Percentiles rank a stretch among this genome's conserved stretches.
These are phyloP conservation scores for Pythium myriotylum DNA, from an alignment of 352 stramenopile species.

Conservation along the genomic window DNA sequence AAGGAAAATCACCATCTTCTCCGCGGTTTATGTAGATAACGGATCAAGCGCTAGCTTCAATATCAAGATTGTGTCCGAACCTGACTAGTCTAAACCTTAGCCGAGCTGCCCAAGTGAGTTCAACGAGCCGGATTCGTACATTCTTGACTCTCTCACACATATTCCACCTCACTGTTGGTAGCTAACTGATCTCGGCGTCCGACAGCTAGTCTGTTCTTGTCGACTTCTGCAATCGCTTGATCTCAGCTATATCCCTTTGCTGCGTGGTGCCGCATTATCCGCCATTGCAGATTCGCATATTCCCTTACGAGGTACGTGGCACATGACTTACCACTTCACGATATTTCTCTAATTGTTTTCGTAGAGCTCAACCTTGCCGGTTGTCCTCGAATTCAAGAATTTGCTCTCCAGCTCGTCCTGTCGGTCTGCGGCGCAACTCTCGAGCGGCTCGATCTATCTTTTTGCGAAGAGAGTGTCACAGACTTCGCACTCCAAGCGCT, in stretches of 20 bases:
- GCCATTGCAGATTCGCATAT: slow-evolving; percentile 57
- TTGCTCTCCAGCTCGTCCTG: slow-evolving; percentile 83
- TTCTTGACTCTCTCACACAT: too few relatives aligned
- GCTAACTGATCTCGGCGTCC: slow-evolving; percentile 63
- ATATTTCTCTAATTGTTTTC: neutral
- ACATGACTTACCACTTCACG: neutral
- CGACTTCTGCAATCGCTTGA: slow-evolving; percentile 54
- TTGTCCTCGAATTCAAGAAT: slow-evolving; percentile 75
- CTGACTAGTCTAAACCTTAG: slow-evolving; percentile 50
- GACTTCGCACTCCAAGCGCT: slow-evolving; percentile 83
- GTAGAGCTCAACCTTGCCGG: slow-evolving; percentile 69
- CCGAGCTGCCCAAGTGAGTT: slow-evolving; percentile 41
- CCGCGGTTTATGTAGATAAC: slow-evolving; percentile 37
- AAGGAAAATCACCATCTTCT: neutral
- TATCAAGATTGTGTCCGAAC: slow-evolving; percentile 36
- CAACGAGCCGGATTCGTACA: neutral
- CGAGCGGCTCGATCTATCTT: slow-evolving; percentile 77
- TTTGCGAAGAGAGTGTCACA: slow-evolving; percentile 67
- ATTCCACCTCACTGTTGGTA: slow-evolving; percentile 11
- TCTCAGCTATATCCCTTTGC: slow-evolving; percentile 50
- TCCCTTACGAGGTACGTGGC: slow-evolving; percentile 47
- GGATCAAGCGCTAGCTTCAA: slow-evolving; percentile 40
- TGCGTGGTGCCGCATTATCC: slow-evolving; percentile 55
- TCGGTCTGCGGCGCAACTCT: slow-evolving; percentile 60
- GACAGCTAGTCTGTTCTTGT: slow-evolving; percentile 54